phyloP scores from a whole-genome alignment of 1,139 yeast species.

The Diutina siamensis region DNA sequence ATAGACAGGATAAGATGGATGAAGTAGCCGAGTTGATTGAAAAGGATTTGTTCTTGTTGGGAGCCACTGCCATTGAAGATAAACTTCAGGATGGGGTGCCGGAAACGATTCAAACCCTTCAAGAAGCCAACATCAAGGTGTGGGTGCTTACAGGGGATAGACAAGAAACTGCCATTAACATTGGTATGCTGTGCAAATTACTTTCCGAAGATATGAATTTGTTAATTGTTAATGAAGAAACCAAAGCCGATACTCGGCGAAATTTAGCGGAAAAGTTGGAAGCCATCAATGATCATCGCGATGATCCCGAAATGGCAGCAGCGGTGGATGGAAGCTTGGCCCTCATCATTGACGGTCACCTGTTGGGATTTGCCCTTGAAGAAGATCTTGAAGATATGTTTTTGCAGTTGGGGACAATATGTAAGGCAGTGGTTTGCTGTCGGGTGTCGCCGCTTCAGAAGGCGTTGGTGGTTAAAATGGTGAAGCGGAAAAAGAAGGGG shows the following conservation, averaged over 20 bases:
- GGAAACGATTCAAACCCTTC: conserved; percentile 88
- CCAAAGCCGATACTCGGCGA: conserved; percentile 57
- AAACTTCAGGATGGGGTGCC: conserved; percentile 97
- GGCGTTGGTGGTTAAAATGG: conserved; percentile 90
- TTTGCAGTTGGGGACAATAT: conserved; percentile 68
- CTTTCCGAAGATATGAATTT: conserved; percentile 94
- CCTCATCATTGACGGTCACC: conserved; percentile 85
- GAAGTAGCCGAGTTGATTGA: conserved; percentile 67
- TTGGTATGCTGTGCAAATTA: conserved; percentile 94
- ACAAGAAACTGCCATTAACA: conserved; percentile 98
- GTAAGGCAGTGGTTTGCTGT: conserved; percentile 91
- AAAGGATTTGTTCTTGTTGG: conserved; percentile 63
- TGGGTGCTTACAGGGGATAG: conserved; percentile 99
- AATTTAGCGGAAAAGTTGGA: conserved; percentile 66
- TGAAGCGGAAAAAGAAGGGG: conserved; percentile 58
- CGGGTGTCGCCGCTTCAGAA: conserved; percentile 97
- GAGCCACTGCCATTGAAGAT: conserved; percentile 98
- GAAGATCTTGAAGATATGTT: conserved; percentile 69
- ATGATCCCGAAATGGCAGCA: conserved; percentile 31
- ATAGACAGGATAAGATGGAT: conserved; percentile 69
- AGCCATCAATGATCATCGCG: conserved; percentile 62
- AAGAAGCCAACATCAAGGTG: conserved; percentile 90
- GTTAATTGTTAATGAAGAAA: conserved; percentile 78
- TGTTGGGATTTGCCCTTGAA: conserved; percentile 76
- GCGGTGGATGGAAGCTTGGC: conserved; percentile 64